These are phyloP conservation scores for Paracoccidioides brasiliensis DNA, from an alignment of 2,329 filamentous ascomycete species.

Conservation along the genomic window DNA sequence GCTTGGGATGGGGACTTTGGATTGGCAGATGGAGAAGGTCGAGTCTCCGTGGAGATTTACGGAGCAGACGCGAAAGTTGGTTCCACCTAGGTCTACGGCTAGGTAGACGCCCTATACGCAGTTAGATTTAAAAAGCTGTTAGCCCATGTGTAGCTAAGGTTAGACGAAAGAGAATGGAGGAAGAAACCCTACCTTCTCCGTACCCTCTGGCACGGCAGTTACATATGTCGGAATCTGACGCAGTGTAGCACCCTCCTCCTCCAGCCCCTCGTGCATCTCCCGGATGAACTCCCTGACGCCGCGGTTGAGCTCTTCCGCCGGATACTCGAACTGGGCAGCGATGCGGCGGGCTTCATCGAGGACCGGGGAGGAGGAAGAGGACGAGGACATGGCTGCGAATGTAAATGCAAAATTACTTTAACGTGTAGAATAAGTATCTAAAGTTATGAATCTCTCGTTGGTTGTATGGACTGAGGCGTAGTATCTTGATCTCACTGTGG, in stretches of 20 bases:
- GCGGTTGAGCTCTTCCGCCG: conserved; percentile 61
- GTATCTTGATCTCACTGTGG: no score
- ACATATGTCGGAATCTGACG: conserved; percentile 97
- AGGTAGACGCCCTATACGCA: conserved; percentile 68
- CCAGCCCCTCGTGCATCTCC: conserved; percentile 77
- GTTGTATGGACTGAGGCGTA: no score
- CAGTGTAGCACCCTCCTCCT: conserved; percentile 64
- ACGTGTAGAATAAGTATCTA: not conserved
- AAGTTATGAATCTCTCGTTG: not conserved
- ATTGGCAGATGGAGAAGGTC: conserved; percentile 86
- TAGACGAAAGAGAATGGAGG: not conserved
- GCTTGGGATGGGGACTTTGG: conserved; percentile 80
- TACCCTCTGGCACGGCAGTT: conserved; percentile 88
- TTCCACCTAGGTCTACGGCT: conserved; percentile 93
- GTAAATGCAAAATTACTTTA: not conserved
- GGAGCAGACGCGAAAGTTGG: conserved; percentile 96
- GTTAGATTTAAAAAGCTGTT: not conserved
- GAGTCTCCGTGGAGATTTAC: conserved; percentile 86
- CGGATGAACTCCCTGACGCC: conserved; percentile 74
- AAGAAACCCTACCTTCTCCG: conserved; percentile 61
- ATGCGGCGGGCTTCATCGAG: conserved; percentile 64
- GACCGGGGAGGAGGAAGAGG: conserved; percentile 26
- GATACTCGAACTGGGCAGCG: conserved; percentile 74
- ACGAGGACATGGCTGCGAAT: conserved; percentile 4
- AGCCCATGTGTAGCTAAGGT: not conserved